Evolutionary conservation across 345 rosid genomes (phyloP).

Genomic region (Pelargonium nanum): DNA sequence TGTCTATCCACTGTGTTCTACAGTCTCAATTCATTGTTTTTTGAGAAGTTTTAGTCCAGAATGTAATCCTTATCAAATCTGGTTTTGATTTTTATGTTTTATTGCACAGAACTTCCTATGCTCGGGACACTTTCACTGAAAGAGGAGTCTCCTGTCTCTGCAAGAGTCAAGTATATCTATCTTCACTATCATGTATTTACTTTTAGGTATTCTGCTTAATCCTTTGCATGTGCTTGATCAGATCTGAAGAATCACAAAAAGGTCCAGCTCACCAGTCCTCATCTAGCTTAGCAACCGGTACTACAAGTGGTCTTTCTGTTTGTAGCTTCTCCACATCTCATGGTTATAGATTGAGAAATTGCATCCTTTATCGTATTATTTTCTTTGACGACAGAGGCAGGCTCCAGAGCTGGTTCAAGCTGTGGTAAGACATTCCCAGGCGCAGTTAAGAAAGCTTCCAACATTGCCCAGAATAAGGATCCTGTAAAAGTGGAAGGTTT

Average conservation of each 20-base stretch:
- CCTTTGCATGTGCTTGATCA: conserved; percentile 23
- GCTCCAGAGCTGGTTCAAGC: conserved; percentile 25
- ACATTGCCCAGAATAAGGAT: conserved; percentile 39
- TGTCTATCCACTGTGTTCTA: background rate
- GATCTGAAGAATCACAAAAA: conserved; percentile 42
- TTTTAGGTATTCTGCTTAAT: conserved; percentile 1
- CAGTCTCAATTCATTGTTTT: background rate
- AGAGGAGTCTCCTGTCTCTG: conserved; percentile 38
- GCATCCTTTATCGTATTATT: conserved; percentile 2
- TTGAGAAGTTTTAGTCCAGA: background rate
- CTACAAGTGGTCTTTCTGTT: conserved; percentile 6
- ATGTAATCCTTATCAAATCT: background rate
- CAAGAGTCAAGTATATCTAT: conserved; percentile 45
- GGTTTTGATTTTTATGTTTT: conserved; percentile 7
- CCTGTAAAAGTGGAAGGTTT: conserved; percentile 63
- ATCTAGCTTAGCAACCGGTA: conserved; percentile 41
- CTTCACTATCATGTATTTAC: conserved; percentile 7
- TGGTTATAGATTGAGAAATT: background rate
- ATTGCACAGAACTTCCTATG: conserved; percentile 36
- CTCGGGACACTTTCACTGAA: conserved; percentile 33
- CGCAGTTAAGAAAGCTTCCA: conserved; percentile 40
- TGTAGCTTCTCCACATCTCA: conserved; percentile 3
- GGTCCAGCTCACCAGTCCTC: conserved; percentile 34
- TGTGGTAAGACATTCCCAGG: conserved; percentile 17
- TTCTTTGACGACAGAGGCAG: conserved; percentile 16